phyloP scores from a whole-genome alignment of 2,329 filamentous ascomycete species.

The Phaeophleospora eucalypticola region DNA sequence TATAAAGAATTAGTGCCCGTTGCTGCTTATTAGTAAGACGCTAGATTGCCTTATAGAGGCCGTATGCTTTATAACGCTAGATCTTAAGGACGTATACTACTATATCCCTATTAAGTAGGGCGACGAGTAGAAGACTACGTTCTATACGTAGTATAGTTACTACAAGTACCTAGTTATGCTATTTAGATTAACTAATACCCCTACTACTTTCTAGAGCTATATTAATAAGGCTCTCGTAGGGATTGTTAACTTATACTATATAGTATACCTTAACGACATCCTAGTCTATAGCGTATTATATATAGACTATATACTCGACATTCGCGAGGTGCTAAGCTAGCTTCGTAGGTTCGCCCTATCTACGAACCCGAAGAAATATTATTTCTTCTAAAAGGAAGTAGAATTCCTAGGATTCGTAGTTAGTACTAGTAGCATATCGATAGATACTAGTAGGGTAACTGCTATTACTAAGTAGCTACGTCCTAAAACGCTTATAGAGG shows the following conservation, averaged over 20 bases:
- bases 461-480: slow-evolving; percentile 25
- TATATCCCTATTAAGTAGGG: slow-evolving; percentile 22
- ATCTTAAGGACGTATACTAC: slow-evolving; percentile 27
- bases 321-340: not conserved
- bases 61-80: slow-evolving; percentile 23
- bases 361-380: slow-evolving; percentile 24
- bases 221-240: slow-evolving; percentile 23
- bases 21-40: slow-evolving; percentile 27
- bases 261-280: slow-evolving; percentile 32
- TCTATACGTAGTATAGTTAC: slow-evolving; percentile 22
- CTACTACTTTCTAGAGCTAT: slow-evolving; percentile 27
- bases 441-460: slow-evolving; percentile 26
- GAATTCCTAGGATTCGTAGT: slow-evolving; percentile 34
- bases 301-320: slow-evolving; percentile 3
- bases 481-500: slow-evolving; percentile 17
- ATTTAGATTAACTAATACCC: slow-evolving; percentile 25
- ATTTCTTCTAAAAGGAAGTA: slow-evolving; percentile 28
- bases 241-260: slow-evolving; percentile 16
- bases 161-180: slow-evolving; percentile 28
- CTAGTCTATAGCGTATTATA: slow-evolving; percentile 26
- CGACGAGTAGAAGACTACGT: slow-evolving; percentile 24
- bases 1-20: slow-evolving; percentile 28
- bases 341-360: not conserved
- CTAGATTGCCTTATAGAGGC: slow-evolving; percentile 17
- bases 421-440: slow-evolving; percentile 22